A percentile compares a stretch with the other conserved stretches of the same genome.
These are phyloP conservation scores for Amaranthus cruentus DNA, from an alignment of 148 eudicot genomes.

Conservation along the genomic window DNA sequence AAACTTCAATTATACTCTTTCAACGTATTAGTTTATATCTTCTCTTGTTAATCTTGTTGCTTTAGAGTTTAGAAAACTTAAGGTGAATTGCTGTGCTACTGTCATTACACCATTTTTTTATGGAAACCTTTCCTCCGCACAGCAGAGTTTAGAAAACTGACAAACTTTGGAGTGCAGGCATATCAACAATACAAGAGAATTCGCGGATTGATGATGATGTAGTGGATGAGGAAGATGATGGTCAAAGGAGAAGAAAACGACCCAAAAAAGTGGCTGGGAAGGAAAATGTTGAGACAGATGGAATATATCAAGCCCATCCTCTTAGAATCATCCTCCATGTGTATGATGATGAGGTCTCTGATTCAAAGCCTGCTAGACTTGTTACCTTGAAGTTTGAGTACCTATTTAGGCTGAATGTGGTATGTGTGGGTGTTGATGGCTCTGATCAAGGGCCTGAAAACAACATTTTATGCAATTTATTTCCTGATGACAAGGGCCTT, in stretches of 20 bases:
- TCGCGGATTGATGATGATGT: slow-evolving; percentile 72
- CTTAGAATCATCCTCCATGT: slow-evolving; percentile 66
- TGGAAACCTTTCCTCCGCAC: no score
- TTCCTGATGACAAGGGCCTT: slow-evolving; percentile 84
- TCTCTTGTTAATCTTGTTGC: background rate
- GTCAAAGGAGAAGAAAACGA: slow-evolving; percentile 87
- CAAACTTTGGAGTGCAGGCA: slow-evolving; percentile 37
- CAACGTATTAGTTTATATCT: background rate
- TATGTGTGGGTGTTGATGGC: slow-evolving; percentile 88
- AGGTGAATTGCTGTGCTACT: background rate
- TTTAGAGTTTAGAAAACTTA: background rate
- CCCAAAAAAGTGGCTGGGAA: slow-evolving; percentile 66
- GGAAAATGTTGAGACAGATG: slow-evolving; percentile 61
- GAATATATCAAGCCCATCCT: slow-evolving; percentile 79
- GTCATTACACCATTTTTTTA: background rate
- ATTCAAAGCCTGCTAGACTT: slow-evolving; percentile 56
- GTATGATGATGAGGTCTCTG: slow-evolving; percentile 51
- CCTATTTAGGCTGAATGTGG: slow-evolving; percentile 71
- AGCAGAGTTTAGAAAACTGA: background rate
- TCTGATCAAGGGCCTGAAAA: slow-evolving; percentile 58
- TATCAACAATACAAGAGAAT: slow-evolving; percentile 47
- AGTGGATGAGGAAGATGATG: slow-evolving; percentile 93
- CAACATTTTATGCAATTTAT: slow-evolving; percentile 80
- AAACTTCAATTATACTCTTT: no score
- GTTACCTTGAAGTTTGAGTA: slow-evolving; percentile 81